Conservation (phyloP, 495 filamentous ascomycete species). For the Aspergillus cristatus region DNA sequence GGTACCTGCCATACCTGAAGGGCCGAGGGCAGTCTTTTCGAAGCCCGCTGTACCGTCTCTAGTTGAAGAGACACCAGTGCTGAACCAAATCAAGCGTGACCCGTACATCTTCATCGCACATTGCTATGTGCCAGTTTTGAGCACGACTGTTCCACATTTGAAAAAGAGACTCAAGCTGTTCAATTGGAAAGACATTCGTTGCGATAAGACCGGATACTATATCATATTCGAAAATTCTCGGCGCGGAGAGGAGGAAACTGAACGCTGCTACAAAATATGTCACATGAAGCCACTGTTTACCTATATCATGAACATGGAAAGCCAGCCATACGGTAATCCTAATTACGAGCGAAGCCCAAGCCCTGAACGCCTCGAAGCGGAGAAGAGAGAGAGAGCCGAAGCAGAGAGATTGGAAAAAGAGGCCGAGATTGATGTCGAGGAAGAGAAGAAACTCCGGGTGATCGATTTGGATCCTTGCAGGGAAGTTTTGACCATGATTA, state of each 20-base stretch:
- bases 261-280: conserved; percentile 61
- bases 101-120: conserved; percentile 91
- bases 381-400: conserved; percentile 47
- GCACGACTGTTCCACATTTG: conserved; percentile 73
- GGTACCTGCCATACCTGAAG: conserved; percentile 33
- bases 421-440: conserved; percentile 67
- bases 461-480: conserved; percentile 76
- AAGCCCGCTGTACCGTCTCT: conserved; percentile 40
- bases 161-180: conserved; percentile 76
- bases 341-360: conserved; percentile 56
- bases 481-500: conserved; percentile 67
- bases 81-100: conserved; percentile 60
- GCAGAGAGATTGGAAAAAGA: conserved; percentile 52
- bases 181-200: conserved; percentile 64
- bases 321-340: conserved; percentile 59
- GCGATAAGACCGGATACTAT: conserved; percentile 82
- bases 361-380: conserved; percentile 40
- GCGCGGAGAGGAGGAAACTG: conserved; percentile 67
- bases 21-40: conserved; percentile 29
- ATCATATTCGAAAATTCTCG: conserved; percentile 73
- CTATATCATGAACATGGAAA: conserved; percentile 88
- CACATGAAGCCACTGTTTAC: conserved; percentile 77
- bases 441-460: conserved; percentile 77
- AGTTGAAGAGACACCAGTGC: conserved; percentile 52
- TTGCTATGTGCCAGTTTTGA: conserved; percentile 78